Evolutionary conservation across 1,284 basidiomycete species (phyloP), one percentile per base, ranked within the genome.

Genomic region (Fomitopsis palustris): DNA sequence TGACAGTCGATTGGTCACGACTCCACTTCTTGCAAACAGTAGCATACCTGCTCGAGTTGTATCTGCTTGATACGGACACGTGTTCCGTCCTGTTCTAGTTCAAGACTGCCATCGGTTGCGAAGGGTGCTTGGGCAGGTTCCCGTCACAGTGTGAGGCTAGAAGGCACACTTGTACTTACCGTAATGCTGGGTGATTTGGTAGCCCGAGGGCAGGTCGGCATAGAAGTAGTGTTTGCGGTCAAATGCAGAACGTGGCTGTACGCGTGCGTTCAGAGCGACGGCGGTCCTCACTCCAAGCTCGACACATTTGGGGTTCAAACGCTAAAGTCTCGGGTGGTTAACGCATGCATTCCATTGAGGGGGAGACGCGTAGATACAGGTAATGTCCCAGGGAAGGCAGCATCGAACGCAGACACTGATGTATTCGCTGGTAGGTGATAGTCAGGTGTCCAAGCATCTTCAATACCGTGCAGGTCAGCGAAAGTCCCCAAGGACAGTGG

Each of bases 181-280:
- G 73, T 98, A 98, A 65, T 94, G 91, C 70, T 98, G 96, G 0
- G 96, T 98, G 63, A 98, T 96, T 75, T 99, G 97, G 74, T 96
- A 99, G 0, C 96, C 96, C 3, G 90, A 81, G 0, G 97, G 95
- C 33, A 98, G 82, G 74, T 99, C 96, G 1, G 93, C 85, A 71
- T 99, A 99, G 74, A 98, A 98, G 72, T 99, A 99, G 72, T 99
- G 96, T 72, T 99, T 99, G 65, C 96, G 81, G 74, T 99, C 96
- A 65, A 98, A 98, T 1, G 90, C 81, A 0, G 92, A 96, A n/a
- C 81, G 79, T 0, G 66, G 66, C 66, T 93, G 90, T 9, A 98
- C 81, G 0, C 82, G 65, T 47, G 92, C 88, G 37, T 87, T 77
- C 33, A 99, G 80, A 1, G 96, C 95, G 1, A 96, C 69, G 0